phyloP scores from a whole-genome alignment of 2,329 filamentous ascomycete genomes.

The Colletotrichum magnum region DNA sequence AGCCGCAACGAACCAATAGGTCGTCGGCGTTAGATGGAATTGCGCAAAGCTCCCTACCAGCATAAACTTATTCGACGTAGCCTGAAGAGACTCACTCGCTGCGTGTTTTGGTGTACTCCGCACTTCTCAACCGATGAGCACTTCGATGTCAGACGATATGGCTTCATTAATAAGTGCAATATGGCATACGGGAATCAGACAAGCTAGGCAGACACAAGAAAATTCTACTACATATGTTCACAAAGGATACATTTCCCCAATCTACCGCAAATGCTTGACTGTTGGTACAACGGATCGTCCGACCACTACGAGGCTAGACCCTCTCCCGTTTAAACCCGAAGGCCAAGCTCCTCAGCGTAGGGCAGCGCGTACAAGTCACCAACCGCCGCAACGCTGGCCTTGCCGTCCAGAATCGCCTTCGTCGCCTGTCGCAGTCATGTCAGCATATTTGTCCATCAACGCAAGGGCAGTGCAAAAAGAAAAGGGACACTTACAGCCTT shows the following conservation, averaged over 20 bases:
- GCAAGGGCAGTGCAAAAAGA: background rate
- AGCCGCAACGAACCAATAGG: too few relatives aligned
- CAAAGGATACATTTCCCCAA: constrained; percentile 58
- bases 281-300: constrained; percentile 56
- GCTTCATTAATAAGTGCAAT: background rate
- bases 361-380: constrained; percentile 94
- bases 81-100: background rate
- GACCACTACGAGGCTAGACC: constrained; percentile 44
- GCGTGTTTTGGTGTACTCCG: background rate
- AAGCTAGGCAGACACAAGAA: constrained; percentile 41
- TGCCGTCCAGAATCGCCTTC: constrained; percentile 88
- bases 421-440: constrained; percentile 74
- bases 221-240: constrained; percentile 64
- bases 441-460: constrained; percentile 43
- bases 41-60: too few relatives aligned
- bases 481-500: constrained; percentile 78
- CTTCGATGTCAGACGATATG: background rate
- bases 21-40: too few relatives aligned
- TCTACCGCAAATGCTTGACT: constrained; percentile 52
- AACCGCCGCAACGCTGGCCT: constrained; percentile 89
- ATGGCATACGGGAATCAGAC: constrained; percentile 32
- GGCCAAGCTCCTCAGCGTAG: constrained; percentile 92
- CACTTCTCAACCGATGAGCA: background rate
- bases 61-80: too few relatives aligned
- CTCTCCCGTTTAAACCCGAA: constrained; percentile 82